Conservation (phyloP, 306 rosid genomes). For the Pyrus communis region DNA sequence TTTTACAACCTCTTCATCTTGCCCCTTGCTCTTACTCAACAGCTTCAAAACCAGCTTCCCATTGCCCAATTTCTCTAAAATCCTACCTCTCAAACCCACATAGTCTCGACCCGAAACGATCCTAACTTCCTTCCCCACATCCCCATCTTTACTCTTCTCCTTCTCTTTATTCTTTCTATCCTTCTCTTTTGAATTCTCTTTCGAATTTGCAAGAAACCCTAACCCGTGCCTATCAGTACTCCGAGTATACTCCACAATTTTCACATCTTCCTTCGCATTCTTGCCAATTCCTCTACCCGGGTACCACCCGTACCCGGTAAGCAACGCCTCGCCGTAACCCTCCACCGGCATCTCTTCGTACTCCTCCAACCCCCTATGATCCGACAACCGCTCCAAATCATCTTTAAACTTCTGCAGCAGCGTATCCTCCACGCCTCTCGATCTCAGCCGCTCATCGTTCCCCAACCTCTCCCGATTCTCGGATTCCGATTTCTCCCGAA, state of each 20-base stretch:
- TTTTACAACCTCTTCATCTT: slow-evolving; percentile 24
- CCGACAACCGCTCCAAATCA: slow-evolving; percentile 50
- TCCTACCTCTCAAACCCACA: slow-evolving; percentile 48
- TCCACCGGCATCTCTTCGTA: slow-evolving; percentile 65
- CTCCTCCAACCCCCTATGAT: slow-evolving; percentile 53
- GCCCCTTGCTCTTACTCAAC: slow-evolving; percentile 5
- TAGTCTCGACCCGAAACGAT: slow-evolving; percentile 44
- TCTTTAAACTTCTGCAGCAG: slow-evolving; percentile 50
- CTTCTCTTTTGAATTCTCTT: not conserved
- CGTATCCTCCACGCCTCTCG: slow-evolving; percentile 16
- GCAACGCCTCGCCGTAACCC: slow-evolving; percentile 68
- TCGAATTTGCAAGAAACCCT: slow-evolving; percentile 36
- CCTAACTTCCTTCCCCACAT: slow-evolving; percentile 38
- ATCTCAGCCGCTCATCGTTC: not conserved
- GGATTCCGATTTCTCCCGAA: slow-evolving; percentile 11
- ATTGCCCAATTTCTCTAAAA: slow-evolving; percentile 30
- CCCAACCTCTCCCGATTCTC: not conserved
- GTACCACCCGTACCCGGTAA: slow-evolving; percentile 80
- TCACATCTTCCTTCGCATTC: slow-evolving; percentile 61
- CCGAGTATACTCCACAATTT: slow-evolving; percentile 38
- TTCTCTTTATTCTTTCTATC: not conserved
- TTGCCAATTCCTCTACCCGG: slow-evolving; percentile 80
- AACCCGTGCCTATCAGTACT: slow-evolving; percentile 62
- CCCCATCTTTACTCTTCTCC: slow-evolving; percentile 3
- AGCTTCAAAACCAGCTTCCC: slow-evolving; percentile 39